Evolutionary conservation across 2,329 filamentous ascomycete genomes (phyloP), one percentile per base, ranked within the genome.

Genomic region (Podosphaera leucotricha): DNA sequence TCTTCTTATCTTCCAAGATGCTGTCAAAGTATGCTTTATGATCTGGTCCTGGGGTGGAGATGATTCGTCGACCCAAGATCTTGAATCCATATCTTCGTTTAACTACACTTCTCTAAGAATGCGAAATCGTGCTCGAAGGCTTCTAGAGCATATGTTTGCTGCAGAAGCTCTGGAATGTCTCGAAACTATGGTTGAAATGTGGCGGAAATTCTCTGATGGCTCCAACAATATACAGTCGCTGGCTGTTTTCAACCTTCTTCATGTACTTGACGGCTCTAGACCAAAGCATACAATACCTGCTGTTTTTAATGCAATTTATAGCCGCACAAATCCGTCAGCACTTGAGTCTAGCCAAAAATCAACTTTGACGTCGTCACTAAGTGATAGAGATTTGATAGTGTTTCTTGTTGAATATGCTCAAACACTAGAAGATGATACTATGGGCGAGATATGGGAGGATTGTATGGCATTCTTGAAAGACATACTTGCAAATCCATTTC

Each of bases 361-460:
- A 15, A 92, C 83, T 1, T 65, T 95, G 58, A 92, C 87, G 0
- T 81, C 90, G 16, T 78, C 82, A 41, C 64, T 98, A 8, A 75
- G 76, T 44, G 85, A 94, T 54, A 72, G 74, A 0, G 86, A 94
- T 54, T 66, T 98, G 10, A 82, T 87, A 7, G 72, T 80, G 7
- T 98, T 98, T 59, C 62, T 95, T 38, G 81, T 93, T 6, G 81
- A 90, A 49, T 98, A 98, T 59, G 79, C 85, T 0, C 73, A 73
- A 24, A 90, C 86, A 0, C 67, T 95, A 11, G 90, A 98, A 55
- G 90, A 98, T 54, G 90, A 98, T 63, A 81, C 90, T 15, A 87
- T 94, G 71, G 90, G 98, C 54, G 90, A 98, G 61, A 93, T 98
- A 41, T 98, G 90, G 90, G 70, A 77, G 36, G 87, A 98, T 57